Conservation (phyloP, 768 basidiomycete genomes). For the Tephrocybe rancida region DNA sequence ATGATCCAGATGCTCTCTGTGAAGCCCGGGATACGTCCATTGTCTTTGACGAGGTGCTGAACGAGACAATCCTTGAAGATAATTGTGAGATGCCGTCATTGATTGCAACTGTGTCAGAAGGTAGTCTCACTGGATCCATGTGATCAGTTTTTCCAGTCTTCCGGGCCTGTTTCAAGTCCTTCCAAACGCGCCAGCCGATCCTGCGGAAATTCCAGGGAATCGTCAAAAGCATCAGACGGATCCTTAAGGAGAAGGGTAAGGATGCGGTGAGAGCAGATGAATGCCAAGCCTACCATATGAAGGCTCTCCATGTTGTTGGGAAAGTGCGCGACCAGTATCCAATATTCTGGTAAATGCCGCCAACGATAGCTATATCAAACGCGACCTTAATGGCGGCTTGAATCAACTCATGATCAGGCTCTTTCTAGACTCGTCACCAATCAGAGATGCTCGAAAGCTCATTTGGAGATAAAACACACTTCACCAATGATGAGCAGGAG, state of each 20-base stretch:
- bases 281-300: constrained; percentile 2
- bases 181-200: constrained; percentile 9
- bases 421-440: background rate
- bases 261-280: background rate
- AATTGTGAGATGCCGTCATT: background rate
- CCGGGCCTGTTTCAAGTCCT: constrained; percentile 4
- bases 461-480: background rate
- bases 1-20: constrained; percentile 7
- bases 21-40: constrained; percentile 4
- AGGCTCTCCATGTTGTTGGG: constrained; percentile 10
- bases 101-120: background rate
- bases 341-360: constrained; percentile 12
- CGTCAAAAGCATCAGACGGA: constrained; percentile 6
- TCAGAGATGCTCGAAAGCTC: background rate
- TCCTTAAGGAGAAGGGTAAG: background rate
- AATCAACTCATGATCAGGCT: constrained; percentile 7
- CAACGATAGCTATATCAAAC: constrained; percentile 5
- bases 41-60: background rate
- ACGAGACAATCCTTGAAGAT: constrained; percentile 7
- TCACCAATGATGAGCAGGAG: constrained; percentile 11
- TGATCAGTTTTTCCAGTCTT: constrained; percentile 7
- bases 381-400: constrained; percentile 7
- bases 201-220: constrained; percentile 10
- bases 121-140: constrained; percentile 6
- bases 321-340: constrained; percentile 10